Evolutionary conservation across 2,329 filamentous ascomycete species (phyloP), one percentile per base, ranked within the genome.

Genomic region (Ophiostoma sp.): DNA sequence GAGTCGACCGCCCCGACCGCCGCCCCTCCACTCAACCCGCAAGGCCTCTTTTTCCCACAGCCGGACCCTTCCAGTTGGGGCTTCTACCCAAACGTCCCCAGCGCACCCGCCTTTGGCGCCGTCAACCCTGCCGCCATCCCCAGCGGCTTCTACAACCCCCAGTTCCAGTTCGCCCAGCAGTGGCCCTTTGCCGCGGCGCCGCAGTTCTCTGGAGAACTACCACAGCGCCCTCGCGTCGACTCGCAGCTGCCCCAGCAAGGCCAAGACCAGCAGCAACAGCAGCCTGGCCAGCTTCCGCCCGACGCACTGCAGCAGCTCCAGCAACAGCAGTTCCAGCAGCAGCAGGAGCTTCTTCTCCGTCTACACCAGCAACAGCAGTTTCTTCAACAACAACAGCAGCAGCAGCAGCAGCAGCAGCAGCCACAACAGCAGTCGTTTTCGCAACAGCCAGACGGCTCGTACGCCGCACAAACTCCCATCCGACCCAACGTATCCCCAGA

Each of bases 61-160:
- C 63, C 63, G 1, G 75, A 76, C 72, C 75, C 81, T 40, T 41
- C 47, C 71, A 78, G 75, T 75, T 85, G 83, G 83, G 74, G 77
- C 70, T 82, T 78, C 71, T 84, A 83, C 72, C 79, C 80, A 70
- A 79, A 80, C 74, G 79, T 79, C 12, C 79, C 82, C 79, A 64
- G 41, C 62, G 81, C 72, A 76, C 81, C 73, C 77, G 69, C 45
- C 78, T 67, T 82, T 79, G 69, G 69, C 76, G 78, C 80, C 71
- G 47, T 68, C 58, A 41, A 18, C 66, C 69, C 72, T 62, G 74
- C 73, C 69, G 67, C 75, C 41, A 78, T 79, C 71, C 77, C 76
- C 68, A 64, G 65, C 60, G 74, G 76, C 69, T 64, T 73, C 38
- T 72, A 71, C 69, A 74, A 72, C 55, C 71, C 73, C 7, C 65